Base-by-base conservation (phyloP, 768 basidiomycete genomes). In the Plicaturopsis crispa region DNA sequence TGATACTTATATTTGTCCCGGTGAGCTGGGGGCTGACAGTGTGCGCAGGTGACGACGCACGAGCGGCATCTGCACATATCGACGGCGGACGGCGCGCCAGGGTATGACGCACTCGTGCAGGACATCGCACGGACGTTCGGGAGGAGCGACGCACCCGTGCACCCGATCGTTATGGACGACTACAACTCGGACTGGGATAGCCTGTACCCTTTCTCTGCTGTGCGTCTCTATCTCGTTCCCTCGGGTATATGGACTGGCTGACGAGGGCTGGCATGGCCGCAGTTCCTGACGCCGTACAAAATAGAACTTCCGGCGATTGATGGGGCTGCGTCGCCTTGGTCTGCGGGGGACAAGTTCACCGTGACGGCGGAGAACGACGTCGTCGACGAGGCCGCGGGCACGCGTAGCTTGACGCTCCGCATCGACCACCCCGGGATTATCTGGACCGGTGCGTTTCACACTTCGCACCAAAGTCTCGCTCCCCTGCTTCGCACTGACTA, bases 121-220 rank as follows among this genome's bases (percentile, higher is more conserved):
- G 68, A 71, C 12, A 75, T 94, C 4, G 76, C 79, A 1, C 47
- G 56, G 14, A 56, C 70, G 37, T 86, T 92, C 50, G 76, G 77
- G n/a, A 56, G 52, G 2, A 51, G 59, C 6, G 67, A 60, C 10
- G 47, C 52, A 13, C 54, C 54, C 18, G 65, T 76, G 0, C 54
- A 57, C 2, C 62, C 69, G 1, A 69, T 83, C 5, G 53, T 66
- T 3, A 81, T 90, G 73, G 70, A 85, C 43, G 79, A 86, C 41
- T 70, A 80, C 52, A 92, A 90, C 47, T 61, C 75, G 12, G 89
- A 96, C 49, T 98, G 92, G 91, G 89, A 94, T 56, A 64, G 78
- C 2, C 52, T 93, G 26, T 89, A 84, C 55, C 86, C 86, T 11
- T 86, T 88, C 57, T 84, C 83, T 3, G 63, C 78, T 31, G 87